Conservation (phyloP, 164 flowering plant species). For the Berberis vulgaris region DNA sequence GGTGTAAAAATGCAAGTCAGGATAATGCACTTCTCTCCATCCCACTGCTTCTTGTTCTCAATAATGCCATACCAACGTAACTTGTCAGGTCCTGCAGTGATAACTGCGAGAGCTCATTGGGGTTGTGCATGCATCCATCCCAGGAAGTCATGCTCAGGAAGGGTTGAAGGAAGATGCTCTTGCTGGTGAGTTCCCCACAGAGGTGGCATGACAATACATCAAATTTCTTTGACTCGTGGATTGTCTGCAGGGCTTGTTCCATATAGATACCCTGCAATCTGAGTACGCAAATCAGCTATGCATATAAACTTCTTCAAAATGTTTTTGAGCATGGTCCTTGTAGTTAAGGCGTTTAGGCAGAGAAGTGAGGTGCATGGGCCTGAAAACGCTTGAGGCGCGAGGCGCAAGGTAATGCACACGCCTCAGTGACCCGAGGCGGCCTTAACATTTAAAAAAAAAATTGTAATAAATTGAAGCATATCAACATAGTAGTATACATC, state of each 20-base stretch:
- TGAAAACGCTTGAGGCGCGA: too few species aligned
- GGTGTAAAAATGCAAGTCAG: background rate
- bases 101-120: background rate
- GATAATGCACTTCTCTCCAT: background rate
- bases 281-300: background rate
- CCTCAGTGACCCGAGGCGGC: too few species aligned
- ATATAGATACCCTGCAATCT: background rate
- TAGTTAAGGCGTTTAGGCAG: too few species aligned
- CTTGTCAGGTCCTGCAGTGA: background rate
- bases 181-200: slow-evolving; percentile 13
- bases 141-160: background rate
- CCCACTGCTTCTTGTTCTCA: background rate
- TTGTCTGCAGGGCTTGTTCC: background rate
- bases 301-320: slow-evolving; percentile 1
- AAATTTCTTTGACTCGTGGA: background rate
- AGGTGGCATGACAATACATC: background rate
- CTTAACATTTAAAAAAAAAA: too few species aligned
- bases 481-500: too few species aligned
- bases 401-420: too few species aligned
- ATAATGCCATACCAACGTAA: slow-evolving; percentile 20
- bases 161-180: background rate
- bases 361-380: too few species aligned
- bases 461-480: too few species aligned
- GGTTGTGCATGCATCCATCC: slow-evolving; percentile 83
- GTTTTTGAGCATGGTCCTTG: background rate